phyloP scores from a whole-genome alignment of 768 basidiomycete genomes.

The Suillus bovinus region DNA sequence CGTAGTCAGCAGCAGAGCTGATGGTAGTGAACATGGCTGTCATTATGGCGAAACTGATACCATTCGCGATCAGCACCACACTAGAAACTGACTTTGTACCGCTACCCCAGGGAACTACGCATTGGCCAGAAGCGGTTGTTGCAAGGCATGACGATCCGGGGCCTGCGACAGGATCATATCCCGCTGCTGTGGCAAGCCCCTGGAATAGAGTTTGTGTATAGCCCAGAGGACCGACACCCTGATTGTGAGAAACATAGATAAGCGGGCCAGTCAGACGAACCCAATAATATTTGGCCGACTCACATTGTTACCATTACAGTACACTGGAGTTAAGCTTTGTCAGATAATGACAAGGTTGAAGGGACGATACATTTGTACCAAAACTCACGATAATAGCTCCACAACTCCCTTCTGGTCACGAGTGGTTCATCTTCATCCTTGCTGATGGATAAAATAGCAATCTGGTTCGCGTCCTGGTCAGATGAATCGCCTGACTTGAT shows the following conservation, averaged over 20 bases:
- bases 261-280: background rate
- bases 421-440: constrained; percentile 67
- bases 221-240: constrained; percentile 70
- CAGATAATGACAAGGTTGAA: background rate
- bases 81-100: constrained; percentile 77
- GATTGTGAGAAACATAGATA: constrained; percentile 1
- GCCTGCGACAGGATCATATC: constrained; percentile 69
- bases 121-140: constrained; percentile 62
- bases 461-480: constrained; percentile 13
- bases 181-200: constrained; percentile 66
- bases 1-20: constrained; percentile 42
- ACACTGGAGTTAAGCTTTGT: constrained; percentile 45
- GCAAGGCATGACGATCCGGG: constrained; percentile 68
- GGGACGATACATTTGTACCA: background rate
- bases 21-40: constrained; percentile 81
- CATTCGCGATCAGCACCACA: constrained; percentile 75
- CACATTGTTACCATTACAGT: constrained; percentile 82
- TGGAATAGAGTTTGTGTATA: constrained; percentile 80
- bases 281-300: constrained; percentile 12
- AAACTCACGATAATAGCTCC: constrained; percentile 75
- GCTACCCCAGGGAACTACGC: constrained; percentile 75
- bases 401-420: constrained; percentile 72
- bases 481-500: constrained; percentile 11
- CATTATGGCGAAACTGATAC: constrained; percentile 78
- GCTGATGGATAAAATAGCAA: constrained; percentile 41